These are phyloP conservation scores for Coniochaeta sp. DNA, from an alignment of 2,329 filamentous ascomycete genomes.

Conservation along the genomic window DNA sequence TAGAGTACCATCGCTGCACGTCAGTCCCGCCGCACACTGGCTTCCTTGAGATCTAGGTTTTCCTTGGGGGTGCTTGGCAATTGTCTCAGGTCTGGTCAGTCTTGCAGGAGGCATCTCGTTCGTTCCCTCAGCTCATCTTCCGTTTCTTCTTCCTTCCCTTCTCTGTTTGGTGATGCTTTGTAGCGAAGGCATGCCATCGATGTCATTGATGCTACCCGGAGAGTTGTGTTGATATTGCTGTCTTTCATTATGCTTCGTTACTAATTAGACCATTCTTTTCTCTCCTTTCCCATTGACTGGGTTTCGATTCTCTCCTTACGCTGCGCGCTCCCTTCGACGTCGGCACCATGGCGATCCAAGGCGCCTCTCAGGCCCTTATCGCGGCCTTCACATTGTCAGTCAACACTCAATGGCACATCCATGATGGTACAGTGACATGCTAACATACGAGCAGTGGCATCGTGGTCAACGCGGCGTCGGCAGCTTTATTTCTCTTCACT, in stretches of 20 bases:
- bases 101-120: background rate
- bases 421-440: background rate
- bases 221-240: slow-evolving; percentile 1
- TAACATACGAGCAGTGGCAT: slow-evolving; percentile 34
- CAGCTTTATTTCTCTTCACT: slow-evolving; percentile 36
- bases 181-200: background rate
- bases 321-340: slow-evolving; percentile 10
- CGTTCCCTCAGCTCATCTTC: background rate
- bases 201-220: slow-evolving; percentile 10
- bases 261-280: slow-evolving; percentile 24
- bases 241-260: slow-evolving; percentile 20
- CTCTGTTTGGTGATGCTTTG: slow-evolving; percentile 6
- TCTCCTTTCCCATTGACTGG: slow-evolving; percentile 41
- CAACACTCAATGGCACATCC: background rate
- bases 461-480: slow-evolving; percentile 43
- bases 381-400: slow-evolving; percentile 50
- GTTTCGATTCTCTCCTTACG: slow-evolving; percentile 24
- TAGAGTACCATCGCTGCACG: background rate
- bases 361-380: slow-evolving; percentile 39
- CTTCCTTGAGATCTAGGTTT: background rate
- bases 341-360: slow-evolving; percentile 36
- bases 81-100: slow-evolving; percentile 2
- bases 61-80: background rate
- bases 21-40: background rate
- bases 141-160: slow-evolving; percentile 5